These are phyloP conservation scores for Casuarina glauca DNA, from an alignment of 306 rosid species.

Conservation along the genomic window DNA sequence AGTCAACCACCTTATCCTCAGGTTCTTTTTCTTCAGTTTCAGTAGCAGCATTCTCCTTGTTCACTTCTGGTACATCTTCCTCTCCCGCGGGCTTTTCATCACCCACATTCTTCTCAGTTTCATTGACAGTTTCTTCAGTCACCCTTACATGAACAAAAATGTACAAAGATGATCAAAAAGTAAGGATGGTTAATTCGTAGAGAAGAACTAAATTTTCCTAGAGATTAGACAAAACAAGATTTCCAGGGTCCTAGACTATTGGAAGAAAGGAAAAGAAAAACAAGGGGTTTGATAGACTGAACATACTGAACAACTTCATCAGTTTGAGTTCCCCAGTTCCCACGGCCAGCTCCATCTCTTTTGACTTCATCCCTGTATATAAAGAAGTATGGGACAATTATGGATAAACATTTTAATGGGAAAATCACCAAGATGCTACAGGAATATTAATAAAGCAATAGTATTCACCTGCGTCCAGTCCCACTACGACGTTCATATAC, in stretches of 20 bases:
- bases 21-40: slow-evolving; percentile 80
- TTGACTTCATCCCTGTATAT: slow-evolving; percentile 67
- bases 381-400: slow-evolving; percentile 19
- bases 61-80: slow-evolving; percentile 48
- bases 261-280: neutral
- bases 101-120: slow-evolving; percentile 57
- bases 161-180: neutral
- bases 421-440: neutral
- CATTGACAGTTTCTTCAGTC: slow-evolving; percentile 63
- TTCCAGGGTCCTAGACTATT: neutral
- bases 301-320: slow-evolving; percentile 71
- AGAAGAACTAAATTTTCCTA: neutral
- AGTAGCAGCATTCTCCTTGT: slow-evolving; percentile 53
- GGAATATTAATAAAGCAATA: neutral
- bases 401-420: neutral
- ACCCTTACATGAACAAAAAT: slow-evolving; percentile 34
- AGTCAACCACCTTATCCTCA: slow-evolving; percentile 65
- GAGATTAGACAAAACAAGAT: neutral
- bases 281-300: neutral
- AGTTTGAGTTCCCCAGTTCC: slow-evolving; percentile 84
- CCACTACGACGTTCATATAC: slow-evolving; percentile 87
- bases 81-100: slow-evolving; percentile 79
- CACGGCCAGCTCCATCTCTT: slow-evolving; percentile 89
- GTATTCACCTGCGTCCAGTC: slow-evolving; percentile 79
- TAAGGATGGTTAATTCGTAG: neutral